Base-by-base conservation (phyloP, 225 moss, liverwort and hornwort species). In the Climacium dendroides region DNA sequence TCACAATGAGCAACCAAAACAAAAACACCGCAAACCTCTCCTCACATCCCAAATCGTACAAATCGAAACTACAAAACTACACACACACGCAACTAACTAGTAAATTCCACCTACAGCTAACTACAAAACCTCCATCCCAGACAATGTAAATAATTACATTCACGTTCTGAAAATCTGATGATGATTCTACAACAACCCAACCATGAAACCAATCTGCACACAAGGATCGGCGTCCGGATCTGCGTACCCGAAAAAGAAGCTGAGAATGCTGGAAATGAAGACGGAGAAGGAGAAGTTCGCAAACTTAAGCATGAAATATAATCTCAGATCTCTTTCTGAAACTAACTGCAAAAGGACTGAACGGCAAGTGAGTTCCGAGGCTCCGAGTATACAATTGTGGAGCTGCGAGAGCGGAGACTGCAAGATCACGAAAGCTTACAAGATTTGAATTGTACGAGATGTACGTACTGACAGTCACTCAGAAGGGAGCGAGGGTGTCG, bases 161-260 rank as follows among this genome's bases (percentile, higher is more conserved):
- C 26, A 26, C 48, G 37, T 28, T 74, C 64, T 64, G 7, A 41
- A 16, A 75, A 85, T 17, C 54, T 65, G 13, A 4, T 43, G 14
- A 43, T 12, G 32, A 58, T 67, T 50, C 81, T 81, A 23, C 24
- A 41, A 69, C 15, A 11, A n/a, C 47, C 24, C 10, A 67, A 62
- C 10, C 37, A 72, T 28, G 48, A 11, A 50, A 48, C 28, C 13
- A 29, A 80, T 57, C 5, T 11, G 13, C 58, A 58, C 57, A 47
- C 22, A 15, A 20, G 6, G 24, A 48, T 48, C 48, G 13, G 37
- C 30, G 53, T 19, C 15, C 59, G 5, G 48, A 48, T n/a, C 37
- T 78, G 43, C 70, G 29, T 58, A 88, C 88, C 91, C 78, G 85
- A 91, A 82, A 6, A 91, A 26, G 65, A 89, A 89, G 74, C 85